These are phyloP conservation scores for Zopfochytrium polystomum DNA, from an alignment of 371 early-diverging fungal genomes.

Conservation along the genomic window DNA sequence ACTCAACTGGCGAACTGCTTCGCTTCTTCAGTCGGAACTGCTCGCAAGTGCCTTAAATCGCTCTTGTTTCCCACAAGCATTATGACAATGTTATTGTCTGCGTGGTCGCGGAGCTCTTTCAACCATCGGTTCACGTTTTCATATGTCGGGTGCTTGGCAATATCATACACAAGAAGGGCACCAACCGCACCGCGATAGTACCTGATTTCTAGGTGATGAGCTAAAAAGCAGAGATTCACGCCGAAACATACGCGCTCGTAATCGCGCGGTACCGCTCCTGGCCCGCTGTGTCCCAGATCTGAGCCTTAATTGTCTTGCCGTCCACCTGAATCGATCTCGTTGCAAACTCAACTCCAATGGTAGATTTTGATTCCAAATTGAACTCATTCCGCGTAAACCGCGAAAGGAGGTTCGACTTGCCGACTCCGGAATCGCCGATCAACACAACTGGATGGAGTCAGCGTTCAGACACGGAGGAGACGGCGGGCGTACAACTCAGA, in stretches of 20 bases:
- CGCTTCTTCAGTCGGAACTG: conserved; percentile 95
- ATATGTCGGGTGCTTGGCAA: conserved; percentile 92
- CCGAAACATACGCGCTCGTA: conserved; percentile 73
- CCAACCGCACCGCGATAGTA: conserved; percentile 99
- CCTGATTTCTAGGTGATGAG: conserved; percentile 33
- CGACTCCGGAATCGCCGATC: conserved; percentile 99
- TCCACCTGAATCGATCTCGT: conserved; percentile 96
- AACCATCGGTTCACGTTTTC: conserved; percentile 97
- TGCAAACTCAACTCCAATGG: conserved; percentile 99
- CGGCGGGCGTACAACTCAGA: not conserved
- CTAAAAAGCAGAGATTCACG: not conserved
- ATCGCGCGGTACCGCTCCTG: conserved; percentile 90
- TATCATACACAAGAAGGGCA: conserved; percentile 98
- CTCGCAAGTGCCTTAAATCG: conserved; percentile 93
- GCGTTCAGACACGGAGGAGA: not conserved
- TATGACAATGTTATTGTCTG: conserved; percentile 95
- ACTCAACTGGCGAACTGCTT: conserved; percentile 87
- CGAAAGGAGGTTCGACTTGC: conserved; percentile 98
- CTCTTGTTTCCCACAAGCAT: conserved; percentile 99
- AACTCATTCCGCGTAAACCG: conserved; percentile 98
- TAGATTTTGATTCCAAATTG: conserved; percentile 95
- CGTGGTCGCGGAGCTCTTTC: conserved; percentile 96
- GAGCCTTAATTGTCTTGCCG: conserved; percentile 84
- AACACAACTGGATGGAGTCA: conserved; percentile 78
- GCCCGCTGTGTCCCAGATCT: conserved; percentile 99